Percentiles rank a stretch among this genome's conserved stretches.
Evolutionary conservation across 768 basidiomycete genomes (phyloP).

Genomic region (Suillus bovinus): DNA sequence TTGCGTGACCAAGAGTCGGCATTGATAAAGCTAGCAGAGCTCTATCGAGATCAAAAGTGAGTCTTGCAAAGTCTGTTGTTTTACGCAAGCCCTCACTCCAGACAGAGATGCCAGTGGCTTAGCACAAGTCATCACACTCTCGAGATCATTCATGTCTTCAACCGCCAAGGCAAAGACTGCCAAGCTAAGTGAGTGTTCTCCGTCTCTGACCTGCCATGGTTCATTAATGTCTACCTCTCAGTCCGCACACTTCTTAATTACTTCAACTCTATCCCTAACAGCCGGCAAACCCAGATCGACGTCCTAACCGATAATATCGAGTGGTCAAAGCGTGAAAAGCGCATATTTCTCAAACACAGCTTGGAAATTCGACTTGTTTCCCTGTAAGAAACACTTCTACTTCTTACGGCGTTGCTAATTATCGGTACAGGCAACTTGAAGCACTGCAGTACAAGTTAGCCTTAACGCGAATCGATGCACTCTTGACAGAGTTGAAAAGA

Average conservation of each 20-base stretch:
- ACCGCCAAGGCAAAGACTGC: conserved; percentile 97
- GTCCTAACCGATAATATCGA: conserved; percentile 89
- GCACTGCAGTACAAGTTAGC: conserved; percentile 76
- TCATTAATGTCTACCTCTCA: conserved; percentile 29
- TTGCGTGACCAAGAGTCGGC: conserved; percentile 84
- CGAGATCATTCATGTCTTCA: conserved; percentile 86
- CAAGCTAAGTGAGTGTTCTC: conserved; percentile 68
- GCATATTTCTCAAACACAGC: conserved; percentile 94
- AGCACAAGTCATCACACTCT: conserved; percentile 82
- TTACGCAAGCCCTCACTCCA: conserved; percentile 6
- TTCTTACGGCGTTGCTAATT: not conserved
- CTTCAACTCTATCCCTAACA: conserved; percentile 78
- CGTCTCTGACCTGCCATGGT: not conserved
- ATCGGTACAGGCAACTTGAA: conserved; percentile 63
- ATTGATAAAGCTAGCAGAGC: conserved; percentile 80
- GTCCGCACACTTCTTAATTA: conserved; percentile 93
- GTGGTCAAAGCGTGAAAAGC: conserved; percentile 91
- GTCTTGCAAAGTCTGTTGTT: conserved; percentile 23
- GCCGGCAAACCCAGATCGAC: conserved; percentile 72
- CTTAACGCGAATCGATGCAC: conserved; percentile 74
- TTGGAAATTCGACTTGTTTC: conserved; percentile 86
- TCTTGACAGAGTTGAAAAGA: conserved; percentile 90
- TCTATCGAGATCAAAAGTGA: conserved; percentile 85
- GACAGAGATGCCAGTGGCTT: conserved; percentile 80
- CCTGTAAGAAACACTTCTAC: conserved; percentile 45